phyloP scores from a whole-genome alignment of 2,329 filamentous ascomycete genomes.

The Epichloe festucae region DNA sequence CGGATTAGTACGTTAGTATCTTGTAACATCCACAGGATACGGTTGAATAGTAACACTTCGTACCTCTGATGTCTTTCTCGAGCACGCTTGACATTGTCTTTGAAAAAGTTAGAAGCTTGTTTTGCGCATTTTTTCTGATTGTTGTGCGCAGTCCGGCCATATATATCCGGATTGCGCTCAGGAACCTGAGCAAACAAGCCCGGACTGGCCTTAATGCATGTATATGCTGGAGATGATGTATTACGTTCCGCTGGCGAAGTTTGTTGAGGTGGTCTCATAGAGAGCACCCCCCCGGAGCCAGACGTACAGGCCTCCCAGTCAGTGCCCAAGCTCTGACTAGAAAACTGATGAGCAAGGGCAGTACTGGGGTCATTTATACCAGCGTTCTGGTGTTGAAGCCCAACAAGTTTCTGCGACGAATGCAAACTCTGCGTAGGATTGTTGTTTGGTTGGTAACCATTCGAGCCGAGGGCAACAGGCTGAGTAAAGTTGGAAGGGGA shows the following conservation, averaged over 20 bases:
- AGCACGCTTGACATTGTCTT: conserved; percentile 93
- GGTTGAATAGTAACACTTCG: neutral
- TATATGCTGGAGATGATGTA: too few relatives aligned
- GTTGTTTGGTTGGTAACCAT: too few relatives aligned
- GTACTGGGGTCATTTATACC: conserved; percentile 73
- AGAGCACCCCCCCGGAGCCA: too few relatives aligned
- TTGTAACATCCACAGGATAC: too few relatives aligned
- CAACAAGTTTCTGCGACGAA: too few relatives aligned
- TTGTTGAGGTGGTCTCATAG: too few relatives aligned
- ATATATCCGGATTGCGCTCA: conserved; percentile 59
- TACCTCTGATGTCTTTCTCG: conserved; percentile 78
- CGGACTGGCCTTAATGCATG: too few relatives aligned
- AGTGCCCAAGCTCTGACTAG: conserved; percentile 81
- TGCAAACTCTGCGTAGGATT: too few relatives aligned
- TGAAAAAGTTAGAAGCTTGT: conserved; percentile 84
- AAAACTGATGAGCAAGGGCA: conserved; percentile 88
- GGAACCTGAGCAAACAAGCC: conserved; percentile 33
- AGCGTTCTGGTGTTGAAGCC: too few relatives aligned
- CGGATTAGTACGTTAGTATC: neutral
- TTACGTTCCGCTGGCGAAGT: too few relatives aligned
- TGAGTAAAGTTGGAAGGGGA: too few relatives aligned
- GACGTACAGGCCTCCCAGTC: conserved; percentile 12
- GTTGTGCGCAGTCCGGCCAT: conserved; percentile 49
- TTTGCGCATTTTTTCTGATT: conserved; percentile 59
- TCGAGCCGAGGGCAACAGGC: too few relatives aligned